These are phyloP conservation scores for Citrus inodora DNA, from an alignment of 345 rosid species.

Conservation along the genomic window DNA sequence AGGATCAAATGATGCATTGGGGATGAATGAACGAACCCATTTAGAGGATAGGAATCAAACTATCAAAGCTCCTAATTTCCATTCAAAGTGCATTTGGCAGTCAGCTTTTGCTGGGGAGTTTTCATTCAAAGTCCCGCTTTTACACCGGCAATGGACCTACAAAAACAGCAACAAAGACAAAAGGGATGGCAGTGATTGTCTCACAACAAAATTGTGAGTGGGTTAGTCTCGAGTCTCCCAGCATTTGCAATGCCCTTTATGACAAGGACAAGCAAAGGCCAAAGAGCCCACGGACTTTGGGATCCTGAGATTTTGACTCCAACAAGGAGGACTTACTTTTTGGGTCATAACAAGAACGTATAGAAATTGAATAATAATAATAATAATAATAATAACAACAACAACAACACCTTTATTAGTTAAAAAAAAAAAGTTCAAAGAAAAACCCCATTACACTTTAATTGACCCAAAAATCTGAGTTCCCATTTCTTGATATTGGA, in stretches of 20 bases:
- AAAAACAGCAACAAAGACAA: neutral
- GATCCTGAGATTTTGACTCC: neutral
- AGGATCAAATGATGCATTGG: neutral
- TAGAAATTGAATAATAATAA: neutral
- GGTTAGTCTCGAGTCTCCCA: constrained; percentile 1
- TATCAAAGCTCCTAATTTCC: neutral
- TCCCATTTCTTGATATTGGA: neutral
- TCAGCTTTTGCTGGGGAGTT: neutral
- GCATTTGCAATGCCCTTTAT: neutral
- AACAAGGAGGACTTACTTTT: neutral
- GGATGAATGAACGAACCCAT: neutral
- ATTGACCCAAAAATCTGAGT: neutral
- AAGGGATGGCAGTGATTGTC: neutral
- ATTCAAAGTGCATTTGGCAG: neutral
- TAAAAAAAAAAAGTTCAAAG: neutral
- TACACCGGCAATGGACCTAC: neutral
- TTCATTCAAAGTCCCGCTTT: neutral
- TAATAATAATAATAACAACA: no score
- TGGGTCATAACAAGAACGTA: neutral
- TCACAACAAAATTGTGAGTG: neutral
- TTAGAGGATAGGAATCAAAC: neutral
- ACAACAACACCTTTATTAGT: neutral
- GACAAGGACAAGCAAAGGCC: neutral
- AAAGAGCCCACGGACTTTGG: neutral
- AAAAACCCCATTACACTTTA: neutral